Conservation (phyloP, 2,329 filamentous ascomycete species). For the Sporothrix sp. region DNA sequence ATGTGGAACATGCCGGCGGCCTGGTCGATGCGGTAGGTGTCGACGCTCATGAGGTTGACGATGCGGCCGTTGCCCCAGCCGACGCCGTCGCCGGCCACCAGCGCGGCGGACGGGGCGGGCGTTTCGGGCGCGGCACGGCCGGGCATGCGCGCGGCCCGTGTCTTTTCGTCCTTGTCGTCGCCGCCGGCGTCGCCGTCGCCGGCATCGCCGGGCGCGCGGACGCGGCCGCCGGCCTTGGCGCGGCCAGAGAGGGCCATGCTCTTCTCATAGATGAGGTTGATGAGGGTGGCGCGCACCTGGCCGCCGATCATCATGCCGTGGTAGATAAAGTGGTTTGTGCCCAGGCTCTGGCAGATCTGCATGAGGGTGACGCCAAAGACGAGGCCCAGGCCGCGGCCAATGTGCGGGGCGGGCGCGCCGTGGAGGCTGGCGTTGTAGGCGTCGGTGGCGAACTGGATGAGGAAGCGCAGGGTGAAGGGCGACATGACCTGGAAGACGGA, state of each 20-base stretch:
- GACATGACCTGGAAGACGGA: constrained; percentile 69
- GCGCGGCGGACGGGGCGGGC: constrained; percentile 24
- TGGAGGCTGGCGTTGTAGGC: constrained; percentile 58
- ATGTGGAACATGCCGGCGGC: constrained; percentile 85
- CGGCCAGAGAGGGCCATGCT: constrained; percentile 80
- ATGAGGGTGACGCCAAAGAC: constrained; percentile 77
- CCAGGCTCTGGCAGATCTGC: constrained; percentile 73
- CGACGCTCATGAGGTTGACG: constrained; percentile 88
- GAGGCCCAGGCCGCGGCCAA: constrained; percentile 69
- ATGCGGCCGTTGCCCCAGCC: constrained; percentile 93
- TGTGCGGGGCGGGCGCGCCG: constrained; percentile 48
- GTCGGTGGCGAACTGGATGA: constrained; percentile 75
- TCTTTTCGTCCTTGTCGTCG: constrained; percentile 22
- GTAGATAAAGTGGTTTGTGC: constrained; percentile 86
- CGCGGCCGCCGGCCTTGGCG: constrained; percentile 68
- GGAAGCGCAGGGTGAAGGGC: constrained; percentile 74
- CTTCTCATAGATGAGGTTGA: constrained; percentile 84
- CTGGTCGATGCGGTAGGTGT: constrained; percentile 86
- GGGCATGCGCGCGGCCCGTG: constrained; percentile 25
- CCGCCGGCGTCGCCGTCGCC: neutral
- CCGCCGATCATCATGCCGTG: constrained; percentile 87
- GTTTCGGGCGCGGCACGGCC: constrained; percentile 10
- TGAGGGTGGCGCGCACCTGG: constrained; percentile 69
- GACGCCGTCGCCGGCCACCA: constrained; percentile 56
- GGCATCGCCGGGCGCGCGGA: constrained; percentile 8